phyloP scores from a whole-genome alignment of 768 basidiomycete genomes.

The Trametes gibbosa region DNA sequence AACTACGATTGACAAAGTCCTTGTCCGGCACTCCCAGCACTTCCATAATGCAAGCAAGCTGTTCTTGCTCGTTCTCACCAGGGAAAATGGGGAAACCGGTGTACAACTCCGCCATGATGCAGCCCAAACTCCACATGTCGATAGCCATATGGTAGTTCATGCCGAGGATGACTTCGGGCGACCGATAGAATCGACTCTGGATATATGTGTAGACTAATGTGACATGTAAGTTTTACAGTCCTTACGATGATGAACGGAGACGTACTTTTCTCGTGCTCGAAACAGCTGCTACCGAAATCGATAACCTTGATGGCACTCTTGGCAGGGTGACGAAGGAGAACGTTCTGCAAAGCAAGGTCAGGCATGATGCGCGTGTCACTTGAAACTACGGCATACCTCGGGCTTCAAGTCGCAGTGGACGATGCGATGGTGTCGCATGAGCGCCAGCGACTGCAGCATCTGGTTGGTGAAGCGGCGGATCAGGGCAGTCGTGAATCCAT shows the following conservation, averaged over 20 bases:
- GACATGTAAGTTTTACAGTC: background rate
- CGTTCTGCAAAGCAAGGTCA: conserved; percentile 58
- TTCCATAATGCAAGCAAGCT: conserved; percentile 98
- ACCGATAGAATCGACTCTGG: conserved; percentile 99
- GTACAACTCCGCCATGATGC: conserved; percentile 94
- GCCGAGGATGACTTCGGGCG: conserved; percentile 97
- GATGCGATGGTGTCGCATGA: conserved; percentile 96
- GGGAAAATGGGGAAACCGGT: conserved; percentile 99
- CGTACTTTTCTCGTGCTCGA: conserved; percentile 97
- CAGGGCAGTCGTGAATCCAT: conserved; percentile 93
- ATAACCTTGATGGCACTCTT: conserved; percentile 98
- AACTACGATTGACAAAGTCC: conserved; percentile 91
- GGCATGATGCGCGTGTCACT: conserved; percentile 5
- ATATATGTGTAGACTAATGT: conserved; percentile 95
- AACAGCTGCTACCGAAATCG: conserved; percentile 97
- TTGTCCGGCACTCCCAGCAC: conserved; percentile 94
- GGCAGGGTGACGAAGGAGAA: conserved; percentile 88
- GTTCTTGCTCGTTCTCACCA: conserved; percentile 98
- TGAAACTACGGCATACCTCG: conserved; percentile 56
- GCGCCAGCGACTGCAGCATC: conserved; percentile 85
- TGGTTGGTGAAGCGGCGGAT: conserved; percentile 96
- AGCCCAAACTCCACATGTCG: conserved; percentile 99
- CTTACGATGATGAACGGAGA: conserved; percentile 1
- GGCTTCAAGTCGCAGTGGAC: conserved; percentile 99
- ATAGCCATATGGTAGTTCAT: conserved; percentile 99